phyloP scores from a whole-genome alignment of 768 basidiomycete species.

The Boletellus ananas region DNA sequence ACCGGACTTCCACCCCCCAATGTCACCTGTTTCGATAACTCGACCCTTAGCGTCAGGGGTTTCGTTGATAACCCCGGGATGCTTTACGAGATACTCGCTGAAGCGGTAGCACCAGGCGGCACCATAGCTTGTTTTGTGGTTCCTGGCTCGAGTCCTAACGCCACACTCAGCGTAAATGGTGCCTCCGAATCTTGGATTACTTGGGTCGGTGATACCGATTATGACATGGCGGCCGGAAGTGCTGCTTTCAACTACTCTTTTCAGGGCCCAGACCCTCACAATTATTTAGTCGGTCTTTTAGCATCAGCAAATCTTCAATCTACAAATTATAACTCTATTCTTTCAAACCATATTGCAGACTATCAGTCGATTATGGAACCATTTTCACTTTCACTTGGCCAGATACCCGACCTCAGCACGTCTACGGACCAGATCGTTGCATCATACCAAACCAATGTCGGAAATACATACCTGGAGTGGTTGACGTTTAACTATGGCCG shows the following conservation, averaged over 20 bases:
- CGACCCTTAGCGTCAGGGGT: constrained; percentile 55
- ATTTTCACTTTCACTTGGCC: constrained; percentile 60
- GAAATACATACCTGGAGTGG: constrained; percentile 71
- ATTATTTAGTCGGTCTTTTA: constrained; percentile 38
- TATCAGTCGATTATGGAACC: constrained; percentile 39
- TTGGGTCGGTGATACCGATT: constrained; percentile 75
- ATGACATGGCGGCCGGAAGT: constrained; percentile 59
- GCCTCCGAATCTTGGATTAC: constrained; percentile 58
- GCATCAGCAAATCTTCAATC: constrained; percentile 21
- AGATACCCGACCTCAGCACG: constrained; percentile 45
- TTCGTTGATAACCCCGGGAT: constrained; percentile 52
- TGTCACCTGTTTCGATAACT: constrained; percentile 55
- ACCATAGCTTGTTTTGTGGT: constrained; percentile 31
- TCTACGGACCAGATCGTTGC: constrained; percentile 57
- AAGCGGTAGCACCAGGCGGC: constrained; percentile 36
- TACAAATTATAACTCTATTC: constrained; percentile 36
- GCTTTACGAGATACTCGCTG: constrained; percentile 64
- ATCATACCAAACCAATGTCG: constrained; percentile 50
- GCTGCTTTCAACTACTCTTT: constrained; percentile 57
- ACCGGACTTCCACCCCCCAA: constrained; percentile 51
- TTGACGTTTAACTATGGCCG: constrained; percentile 69
- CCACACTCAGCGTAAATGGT: constrained; percentile 44
- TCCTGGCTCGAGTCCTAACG: constrained; percentile 34
- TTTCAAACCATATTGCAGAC: constrained; percentile 51
- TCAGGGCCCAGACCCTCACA: constrained; percentile 58